These are phyloP conservation scores for Murraya koenigii DNA, from an alignment of 345 rosid species.

Conservation along the genomic window DNA sequence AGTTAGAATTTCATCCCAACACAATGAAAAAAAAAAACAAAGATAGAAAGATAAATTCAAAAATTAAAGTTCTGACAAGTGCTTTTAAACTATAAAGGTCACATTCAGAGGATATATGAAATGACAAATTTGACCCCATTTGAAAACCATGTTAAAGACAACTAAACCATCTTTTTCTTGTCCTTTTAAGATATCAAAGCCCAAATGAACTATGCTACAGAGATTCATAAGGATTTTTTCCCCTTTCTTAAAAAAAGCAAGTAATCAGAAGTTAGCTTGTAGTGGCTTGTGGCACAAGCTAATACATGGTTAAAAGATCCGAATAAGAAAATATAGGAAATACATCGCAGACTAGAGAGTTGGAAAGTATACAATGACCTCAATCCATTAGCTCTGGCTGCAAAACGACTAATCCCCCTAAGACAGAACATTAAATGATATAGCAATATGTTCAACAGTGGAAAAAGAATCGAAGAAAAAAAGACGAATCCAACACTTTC, in stretches of 20 bases:
- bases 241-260: not conserved
- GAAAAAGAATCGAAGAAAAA: not conserved
- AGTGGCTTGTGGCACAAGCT: not conserved
- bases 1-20: not conserved
- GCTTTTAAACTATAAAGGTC: not conserved
- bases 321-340: not conserved
- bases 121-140: not conserved
- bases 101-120: not conserved
- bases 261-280: not conserved
- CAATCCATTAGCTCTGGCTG: not conserved
- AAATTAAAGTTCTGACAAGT: not conserved
- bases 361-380: not conserved
- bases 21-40: not conserved
- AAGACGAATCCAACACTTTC: not conserved
- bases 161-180: not conserved
- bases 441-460: not conserved
- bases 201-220: not conserved
- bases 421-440: not conserved
- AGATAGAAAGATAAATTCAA: not conserved
- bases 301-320: not conserved
- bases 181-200: not conserved
- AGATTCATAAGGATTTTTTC: not conserved
- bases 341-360: not conserved
- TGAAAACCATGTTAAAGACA: not conserved
- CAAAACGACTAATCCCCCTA: not conserved